phyloP scores from a whole-genome alignment of 2,329 filamentous ascomycete genomes.

The Drechslerella dactyloides region DNA sequence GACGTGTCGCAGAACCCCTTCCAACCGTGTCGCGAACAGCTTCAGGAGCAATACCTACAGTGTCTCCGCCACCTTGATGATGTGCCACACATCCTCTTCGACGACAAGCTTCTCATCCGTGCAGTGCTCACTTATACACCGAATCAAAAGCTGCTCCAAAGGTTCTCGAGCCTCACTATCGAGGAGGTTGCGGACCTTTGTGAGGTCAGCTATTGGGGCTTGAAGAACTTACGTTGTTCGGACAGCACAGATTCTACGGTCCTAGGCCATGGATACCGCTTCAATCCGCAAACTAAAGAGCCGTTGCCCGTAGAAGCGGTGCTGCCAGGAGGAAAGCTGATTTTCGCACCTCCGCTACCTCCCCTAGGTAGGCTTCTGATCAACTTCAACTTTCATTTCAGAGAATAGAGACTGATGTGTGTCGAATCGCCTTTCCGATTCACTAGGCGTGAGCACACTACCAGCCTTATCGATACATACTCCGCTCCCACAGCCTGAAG shows the following conservation, averaged over 20 bases:
- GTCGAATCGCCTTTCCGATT: neutral
- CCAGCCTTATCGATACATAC: neutral
- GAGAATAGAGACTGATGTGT: neutral
- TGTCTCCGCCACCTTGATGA: neutral
- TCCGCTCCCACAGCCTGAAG: neutral
- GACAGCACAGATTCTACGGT: no score
- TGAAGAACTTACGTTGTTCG: neutral
- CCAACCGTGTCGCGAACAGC: neutral
- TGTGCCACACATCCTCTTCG: neutral
- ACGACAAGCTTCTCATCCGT: neutral
- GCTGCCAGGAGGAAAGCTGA: neutral
- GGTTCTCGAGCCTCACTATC: neutral
- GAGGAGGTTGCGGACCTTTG: neutral
- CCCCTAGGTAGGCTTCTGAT: neutral
- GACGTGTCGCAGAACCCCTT: neutral
- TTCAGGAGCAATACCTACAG: neutral
- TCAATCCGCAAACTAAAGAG: neutral
- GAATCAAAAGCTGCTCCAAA: neutral
- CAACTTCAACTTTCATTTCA: neutral
- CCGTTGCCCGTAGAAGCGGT: neutral
- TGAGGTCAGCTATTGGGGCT: neutral
- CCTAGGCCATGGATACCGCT: neutral
- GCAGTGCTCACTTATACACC: neutral
- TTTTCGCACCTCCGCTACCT: neutral
- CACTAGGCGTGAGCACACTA: neutral